A percentile compares a stretch with the other conserved stretches of the same genome.
phyloP scores from a whole-genome alignment of 2,329 filamentous ascomycete genomes.

The Macrophomina tecta region DNA sequence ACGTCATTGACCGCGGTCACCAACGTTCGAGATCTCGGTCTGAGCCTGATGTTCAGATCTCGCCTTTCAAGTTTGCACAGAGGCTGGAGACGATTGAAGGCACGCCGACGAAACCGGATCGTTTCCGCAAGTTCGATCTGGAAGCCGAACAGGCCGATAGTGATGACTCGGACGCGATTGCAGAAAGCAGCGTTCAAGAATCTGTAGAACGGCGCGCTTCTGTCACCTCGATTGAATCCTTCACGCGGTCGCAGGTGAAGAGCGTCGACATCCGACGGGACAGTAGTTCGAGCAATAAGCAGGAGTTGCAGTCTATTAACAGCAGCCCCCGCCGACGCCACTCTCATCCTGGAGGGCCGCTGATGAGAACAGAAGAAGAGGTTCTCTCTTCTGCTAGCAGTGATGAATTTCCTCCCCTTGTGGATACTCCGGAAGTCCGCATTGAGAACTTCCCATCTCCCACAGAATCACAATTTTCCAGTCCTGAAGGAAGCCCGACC shows the following conservation, averaged over 20 bases:
- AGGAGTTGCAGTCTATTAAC: slow-evolving; percentile 1
- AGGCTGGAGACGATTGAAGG: slow-evolving; percentile 25
- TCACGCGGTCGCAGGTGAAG: slow-evolving; percentile 36
- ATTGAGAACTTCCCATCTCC: background rate
- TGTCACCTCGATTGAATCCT: slow-evolving; percentile 40
- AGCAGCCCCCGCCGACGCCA: slow-evolving; percentile 16
- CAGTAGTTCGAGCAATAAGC: slow-evolving; percentile 15
- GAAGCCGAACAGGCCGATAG: slow-evolving; percentile 15
- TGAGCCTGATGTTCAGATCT: slow-evolving; percentile 22
- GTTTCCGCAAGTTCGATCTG: slow-evolving; percentile 9
- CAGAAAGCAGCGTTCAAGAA: slow-evolving; percentile 20
- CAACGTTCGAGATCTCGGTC: slow-evolving; percentile 26
- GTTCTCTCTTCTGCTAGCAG: slow-evolving; percentile 1
- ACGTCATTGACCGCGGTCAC: slow-evolving; percentile 15
- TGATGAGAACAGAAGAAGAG: slow-evolving; percentile 12
- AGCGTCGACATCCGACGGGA: slow-evolving; percentile 36
- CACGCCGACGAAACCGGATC: slow-evolving; percentile 17
- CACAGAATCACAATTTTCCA: slow-evolving; percentile 4
- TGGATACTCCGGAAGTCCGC: slow-evolving; percentile 5
- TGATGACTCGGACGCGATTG: slow-evolving; percentile 19
- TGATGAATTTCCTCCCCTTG: background rate
- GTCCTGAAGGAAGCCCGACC: slow-evolving; percentile 34
- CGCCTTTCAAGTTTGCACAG: slow-evolving; percentile 20
- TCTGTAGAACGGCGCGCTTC: slow-evolving; percentile 38
- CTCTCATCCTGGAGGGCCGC: background rate